These are phyloP conservation scores for Acorus calamus DNA, from an alignment of 106 monocot species.

Conservation along the genomic window DNA sequence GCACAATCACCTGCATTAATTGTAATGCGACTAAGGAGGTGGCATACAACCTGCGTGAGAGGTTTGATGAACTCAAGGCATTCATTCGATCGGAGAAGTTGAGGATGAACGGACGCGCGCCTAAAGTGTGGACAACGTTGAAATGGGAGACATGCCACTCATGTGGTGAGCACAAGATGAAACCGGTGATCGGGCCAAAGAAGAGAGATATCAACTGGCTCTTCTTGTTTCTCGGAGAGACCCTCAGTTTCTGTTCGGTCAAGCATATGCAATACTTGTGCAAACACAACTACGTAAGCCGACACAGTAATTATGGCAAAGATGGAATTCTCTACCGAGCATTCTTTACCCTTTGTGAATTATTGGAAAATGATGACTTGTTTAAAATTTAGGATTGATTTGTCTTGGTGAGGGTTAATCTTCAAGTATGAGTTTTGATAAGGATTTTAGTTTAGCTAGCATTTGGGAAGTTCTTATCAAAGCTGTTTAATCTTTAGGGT, in stretches of 20 bases:
- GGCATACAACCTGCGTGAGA: too few species aligned
- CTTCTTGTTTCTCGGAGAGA: conserved; percentile 9
- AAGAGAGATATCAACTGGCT: conserved; percentile 18
- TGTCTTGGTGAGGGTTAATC: too few species aligned
- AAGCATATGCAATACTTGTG: conserved; percentile 17
- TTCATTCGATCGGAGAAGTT: too few species aligned
- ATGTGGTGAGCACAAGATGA: background rate
- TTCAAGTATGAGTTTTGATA: too few species aligned
- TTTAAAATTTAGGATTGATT: too few species aligned
- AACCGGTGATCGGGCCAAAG: conserved; percentile 6
- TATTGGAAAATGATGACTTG: too few species aligned
- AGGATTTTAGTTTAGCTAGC: too few species aligned
- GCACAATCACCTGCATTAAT: too few species aligned
- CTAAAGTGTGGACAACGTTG: background rate
- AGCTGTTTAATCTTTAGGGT: too few species aligned
- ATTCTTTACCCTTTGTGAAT: conserved; percentile 3
- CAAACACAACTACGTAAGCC: conserved; percentile 4
- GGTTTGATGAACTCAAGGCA: too few species aligned
- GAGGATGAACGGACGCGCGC: background rate
- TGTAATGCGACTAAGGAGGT: too few species aligned
- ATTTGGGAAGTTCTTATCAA: too few species aligned
- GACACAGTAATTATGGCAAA: conserved; percentile 3
- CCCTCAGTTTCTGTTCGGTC: conserved; percentile 5
- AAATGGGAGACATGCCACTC: background rate
- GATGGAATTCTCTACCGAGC: conserved; percentile 1